Percentiles rank a stretch among this genome's conserved stretches.
phyloP scores from a whole-genome alignment of 805 yeast species.

The Candida germanica region DNA sequence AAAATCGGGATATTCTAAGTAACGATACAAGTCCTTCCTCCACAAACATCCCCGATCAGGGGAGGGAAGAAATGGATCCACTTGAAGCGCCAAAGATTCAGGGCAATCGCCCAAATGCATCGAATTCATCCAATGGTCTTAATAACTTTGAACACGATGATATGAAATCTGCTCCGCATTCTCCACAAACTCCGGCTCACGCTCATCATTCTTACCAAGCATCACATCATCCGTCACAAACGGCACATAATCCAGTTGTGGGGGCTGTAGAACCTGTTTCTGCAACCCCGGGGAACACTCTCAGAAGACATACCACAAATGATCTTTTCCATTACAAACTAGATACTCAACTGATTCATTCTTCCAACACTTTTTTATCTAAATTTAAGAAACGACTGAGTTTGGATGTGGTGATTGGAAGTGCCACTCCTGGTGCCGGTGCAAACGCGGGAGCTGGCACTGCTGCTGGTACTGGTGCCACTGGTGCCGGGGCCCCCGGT shows the following conservation, averaged over 20 bases:
- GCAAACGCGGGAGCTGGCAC: constrained; percentile 2
- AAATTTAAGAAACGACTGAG: constrained; percentile 5
- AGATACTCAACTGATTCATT: constrained; percentile 1
- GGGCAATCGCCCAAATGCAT: neutral
- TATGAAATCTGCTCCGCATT: no score
- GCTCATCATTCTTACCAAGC: no score
- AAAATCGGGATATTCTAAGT: constrained; percentile 8
- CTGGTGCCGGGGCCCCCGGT: constrained; percentile 12
- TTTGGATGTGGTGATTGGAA: neutral
- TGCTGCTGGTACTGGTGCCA: constrained; percentile 16
- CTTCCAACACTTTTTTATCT: constrained; percentile 1
- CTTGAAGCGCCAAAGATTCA: neutral
- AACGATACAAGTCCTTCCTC: constrained; percentile 16
- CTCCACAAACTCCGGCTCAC: no score
- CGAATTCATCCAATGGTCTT: no score
- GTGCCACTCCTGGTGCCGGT: neutral
- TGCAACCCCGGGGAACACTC: no score
- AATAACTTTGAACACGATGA: no score
- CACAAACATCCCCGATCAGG: constrained; percentile 2
- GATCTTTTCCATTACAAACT: constrained; percentile 9
- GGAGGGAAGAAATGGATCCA: neutral
- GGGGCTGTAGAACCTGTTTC: no score
- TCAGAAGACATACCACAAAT: constrained; percentile 15
- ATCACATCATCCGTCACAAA: no score
- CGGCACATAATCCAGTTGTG: no score